These are phyloP conservation scores for Gardenia jasminoides DNA, from an alignment of 257 asterid genomes.

Conservation along the genomic window DNA sequence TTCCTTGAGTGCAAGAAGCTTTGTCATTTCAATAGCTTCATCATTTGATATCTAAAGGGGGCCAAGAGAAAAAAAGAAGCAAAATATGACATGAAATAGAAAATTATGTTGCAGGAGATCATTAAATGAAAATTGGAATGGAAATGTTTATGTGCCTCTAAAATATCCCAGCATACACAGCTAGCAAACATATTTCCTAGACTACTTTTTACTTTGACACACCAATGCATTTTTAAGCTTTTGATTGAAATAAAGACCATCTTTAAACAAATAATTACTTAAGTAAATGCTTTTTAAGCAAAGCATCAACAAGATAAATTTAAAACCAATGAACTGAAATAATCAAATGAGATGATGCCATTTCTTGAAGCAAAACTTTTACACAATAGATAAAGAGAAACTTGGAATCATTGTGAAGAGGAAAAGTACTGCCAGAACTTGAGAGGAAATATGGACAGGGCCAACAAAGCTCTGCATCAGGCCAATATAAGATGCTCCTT, in stretches of 20 bases:
- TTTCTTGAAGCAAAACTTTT: background rate
- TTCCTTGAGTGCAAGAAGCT: constrained; percentile 50
- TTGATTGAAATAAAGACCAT: background rate
- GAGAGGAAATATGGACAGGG: background rate
- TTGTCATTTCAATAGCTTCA: constrained; percentile 52
- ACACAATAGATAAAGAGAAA: too few relatives aligned
- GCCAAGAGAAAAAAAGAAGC: background rate
- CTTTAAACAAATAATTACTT: background rate
- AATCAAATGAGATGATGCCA: background rate
- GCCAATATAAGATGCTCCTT: background rate
- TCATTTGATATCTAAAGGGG: constrained; percentile 43
- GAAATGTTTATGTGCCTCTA: too few relatives aligned
- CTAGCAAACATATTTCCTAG: background rate
- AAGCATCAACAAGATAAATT: background rate
- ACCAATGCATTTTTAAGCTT: background rate
- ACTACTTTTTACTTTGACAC: background rate
- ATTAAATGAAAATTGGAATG: background rate
- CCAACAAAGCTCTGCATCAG: background rate
- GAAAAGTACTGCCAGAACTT: background rate
- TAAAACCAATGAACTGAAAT: background rate
- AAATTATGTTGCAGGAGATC: background rate
- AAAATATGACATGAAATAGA: background rate
- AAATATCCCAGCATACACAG: background rate
- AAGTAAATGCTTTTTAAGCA: background rate
- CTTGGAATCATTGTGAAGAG: too few relatives aligned